A percentile compares a stretch with the other conserved stretches of the same genome.
Evolutionary conservation across 2,329 filamentous ascomycete genomes (phyloP).

Genomic region (Graphium sp.): DNA sequence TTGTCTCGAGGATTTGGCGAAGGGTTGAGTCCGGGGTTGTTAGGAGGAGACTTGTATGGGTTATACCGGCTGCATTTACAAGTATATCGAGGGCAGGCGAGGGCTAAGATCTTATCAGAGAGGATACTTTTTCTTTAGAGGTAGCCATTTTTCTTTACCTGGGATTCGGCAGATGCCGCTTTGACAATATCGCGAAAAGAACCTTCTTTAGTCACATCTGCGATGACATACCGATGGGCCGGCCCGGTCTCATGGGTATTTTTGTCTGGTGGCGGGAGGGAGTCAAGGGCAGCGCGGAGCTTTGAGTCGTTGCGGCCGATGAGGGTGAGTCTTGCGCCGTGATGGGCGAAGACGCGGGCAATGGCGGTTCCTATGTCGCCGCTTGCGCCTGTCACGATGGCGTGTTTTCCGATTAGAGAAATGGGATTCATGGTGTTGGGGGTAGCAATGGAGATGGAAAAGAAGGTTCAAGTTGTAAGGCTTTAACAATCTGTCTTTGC

Average conservation of each 20-base stretch:
- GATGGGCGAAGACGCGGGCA: constrained; percentile 43
- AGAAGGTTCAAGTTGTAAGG: no score
- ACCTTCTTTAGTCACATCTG: no score
- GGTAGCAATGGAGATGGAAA: neutral
- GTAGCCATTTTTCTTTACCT: no score
- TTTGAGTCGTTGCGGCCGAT: constrained; percentile 36
- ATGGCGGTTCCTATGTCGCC: constrained; percentile 56
- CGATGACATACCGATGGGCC: no score
- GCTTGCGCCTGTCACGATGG: constrained; percentile 52
- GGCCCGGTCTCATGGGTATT: no score
- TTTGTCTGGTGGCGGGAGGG: no score
- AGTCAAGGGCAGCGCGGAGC: constrained; percentile 22
- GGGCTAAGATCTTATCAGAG: neutral
- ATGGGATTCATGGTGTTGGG: neutral
- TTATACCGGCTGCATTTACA: constrained; percentile 65
- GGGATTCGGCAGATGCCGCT: no score
- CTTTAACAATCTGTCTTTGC: no score
- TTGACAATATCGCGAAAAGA: no score
- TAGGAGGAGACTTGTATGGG: constrained; percentile 47
- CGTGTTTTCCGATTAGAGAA: constrained; percentile 27
- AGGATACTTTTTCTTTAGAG: neutral
- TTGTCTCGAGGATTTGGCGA: constrained; percentile 45
- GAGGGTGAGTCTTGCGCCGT: constrained; percentile 43
- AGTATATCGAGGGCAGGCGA: constrained; percentile 33
- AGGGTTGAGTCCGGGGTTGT: constrained; percentile 32